Evolutionary conservation across 352 stramenopile species (phyloP), one percentile per base, ranked within the genome.

Genomic region (Nothophytophthora sp.): DNA sequence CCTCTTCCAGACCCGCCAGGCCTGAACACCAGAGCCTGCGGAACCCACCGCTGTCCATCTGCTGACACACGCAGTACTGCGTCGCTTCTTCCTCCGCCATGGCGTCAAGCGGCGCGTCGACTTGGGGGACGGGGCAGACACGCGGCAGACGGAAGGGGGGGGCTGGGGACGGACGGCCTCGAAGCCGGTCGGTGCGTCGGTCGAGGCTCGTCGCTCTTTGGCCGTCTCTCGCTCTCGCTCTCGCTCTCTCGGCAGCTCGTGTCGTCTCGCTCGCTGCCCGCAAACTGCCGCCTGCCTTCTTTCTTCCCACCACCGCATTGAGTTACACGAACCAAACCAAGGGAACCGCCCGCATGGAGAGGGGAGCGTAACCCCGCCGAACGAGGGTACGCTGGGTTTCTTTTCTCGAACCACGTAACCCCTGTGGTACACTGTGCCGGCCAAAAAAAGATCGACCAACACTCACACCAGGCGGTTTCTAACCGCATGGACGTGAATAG

Each of bases 1-100:
- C n/a, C n/a, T n/a, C n/a, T n/a, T n/a, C n/a, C n/a, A n/a, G n/a
- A n/a, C n/a, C n/a, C n/a, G n/a, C n/a, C n/a, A n/a, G n/a, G n/a
- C n/a, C n/a, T n/a, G n/a, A n/a, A n/a, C n/a, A n/a, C n/a, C n/a
- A n/a, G n/a, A n/a, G n/a, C n/a, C n/a, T n/a, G n/a, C n/a, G n/a
- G n/a, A 4, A 66, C 72, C 51, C 62, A 84, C 73, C 81, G 60
- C 73, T 84, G 56, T 95, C 83, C 3, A 68, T 52, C 68, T 94
- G 81, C 51, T 88, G 79, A 43, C 86, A 96, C 32, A 96, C 69
- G 74, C 86, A 96, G 71, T 96, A 96, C 40, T 68, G 65, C 58
- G 74, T 76, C 46, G 64, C 32, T n/a, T 47, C 53, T 20, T 48
- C 62, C 44, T 78, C 64, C 23, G 64, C 58, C 72, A 81, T 86